phyloP scores from a whole-genome alignment of 169 alveolate genomes.

The Eimeria necatrix region DNA sequence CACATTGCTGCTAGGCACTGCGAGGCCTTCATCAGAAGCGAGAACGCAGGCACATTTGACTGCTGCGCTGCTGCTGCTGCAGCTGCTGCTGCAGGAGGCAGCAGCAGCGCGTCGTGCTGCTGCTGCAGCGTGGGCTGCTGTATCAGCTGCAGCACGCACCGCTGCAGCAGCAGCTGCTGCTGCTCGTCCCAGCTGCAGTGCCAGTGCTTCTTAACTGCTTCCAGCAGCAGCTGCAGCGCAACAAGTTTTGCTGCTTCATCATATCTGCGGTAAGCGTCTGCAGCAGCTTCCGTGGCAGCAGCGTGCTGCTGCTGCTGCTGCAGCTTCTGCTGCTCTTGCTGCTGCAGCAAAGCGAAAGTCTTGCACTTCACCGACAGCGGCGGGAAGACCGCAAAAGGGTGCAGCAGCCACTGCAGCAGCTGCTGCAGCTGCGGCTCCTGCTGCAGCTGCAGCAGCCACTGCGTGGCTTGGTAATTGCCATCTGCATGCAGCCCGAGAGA shows the following conservation, averaged over 20 bases:
- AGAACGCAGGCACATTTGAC: constrained; percentile 22
- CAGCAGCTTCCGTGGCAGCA: constrained; percentile 43
- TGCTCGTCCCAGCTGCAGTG: neutral
- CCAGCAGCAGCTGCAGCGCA: constrained; percentile 67
- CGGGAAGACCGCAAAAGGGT: constrained; percentile 35
- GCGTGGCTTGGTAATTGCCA: constrained; percentile 28
- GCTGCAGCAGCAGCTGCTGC: constrained; percentile 39
- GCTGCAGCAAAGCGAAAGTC: constrained; percentile 39
- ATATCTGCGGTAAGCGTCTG: constrained; percentile 22
- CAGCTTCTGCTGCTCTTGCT: constrained; percentile 46
- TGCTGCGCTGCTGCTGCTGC: constrained; percentile 14
- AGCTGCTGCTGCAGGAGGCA: constrained; percentile 45
- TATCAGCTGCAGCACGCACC: constrained; percentile 40
- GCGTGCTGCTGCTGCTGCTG: constrained; percentile 41
- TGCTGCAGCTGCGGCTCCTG: constrained; percentile 24
- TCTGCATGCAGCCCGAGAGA: constrained; percentile 39
- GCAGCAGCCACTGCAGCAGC: constrained; percentile 38
- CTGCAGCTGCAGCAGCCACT: constrained; percentile 52
- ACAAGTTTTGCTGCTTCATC: constrained; percentile 54
- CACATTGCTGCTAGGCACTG: constrained; percentile 52
- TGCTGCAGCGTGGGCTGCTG: neutral
- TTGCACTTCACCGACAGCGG: constrained; percentile 30
- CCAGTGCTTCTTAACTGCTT: neutral
- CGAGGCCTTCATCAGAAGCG: constrained; percentile 54
- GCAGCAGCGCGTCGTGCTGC: neutral